Evolutionary conservation across 2,329 filamentous ascomycete species (phyloP).

Genomic region (Dactylonectria estremocensis): DNA sequence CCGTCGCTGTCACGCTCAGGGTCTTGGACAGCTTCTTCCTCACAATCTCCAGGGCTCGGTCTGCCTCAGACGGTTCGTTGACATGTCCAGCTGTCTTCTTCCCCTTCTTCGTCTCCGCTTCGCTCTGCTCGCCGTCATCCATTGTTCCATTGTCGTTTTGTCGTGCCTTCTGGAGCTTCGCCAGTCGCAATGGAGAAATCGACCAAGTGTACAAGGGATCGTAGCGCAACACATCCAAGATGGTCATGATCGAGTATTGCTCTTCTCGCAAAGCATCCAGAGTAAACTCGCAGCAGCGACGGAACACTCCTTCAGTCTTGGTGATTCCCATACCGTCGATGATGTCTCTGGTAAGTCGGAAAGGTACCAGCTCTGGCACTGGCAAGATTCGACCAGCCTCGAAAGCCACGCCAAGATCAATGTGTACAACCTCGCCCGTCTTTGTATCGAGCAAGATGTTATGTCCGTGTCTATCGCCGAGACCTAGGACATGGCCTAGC

Average conservation of each 20-base stretch:
- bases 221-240: conserved; percentile 97
- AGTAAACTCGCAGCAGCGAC: conserved; percentile 98
- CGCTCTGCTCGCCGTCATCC: conserved; percentile 56
- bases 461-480: conserved; percentile 95
- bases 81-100: conserved; percentile 55
- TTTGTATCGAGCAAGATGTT: conserved; percentile 94
- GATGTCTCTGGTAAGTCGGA: conserved; percentile 93
- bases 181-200: conserved; percentile 78
- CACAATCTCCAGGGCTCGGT: conserved; percentile 91
- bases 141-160: conserved; percentile 61
- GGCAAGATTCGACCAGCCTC: conserved; percentile 96
- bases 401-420: conserved; percentile 96
- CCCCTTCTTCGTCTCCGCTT: conserved; percentile 59
- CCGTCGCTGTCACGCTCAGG: conserved; percentile 92
- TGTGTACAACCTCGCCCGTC: conserved; percentile 95
- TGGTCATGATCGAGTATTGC: conserved; percentile 97
- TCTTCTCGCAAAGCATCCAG: conserved; percentile 96
- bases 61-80: conserved; percentile 82
- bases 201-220: conserved; percentile 98
- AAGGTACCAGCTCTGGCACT: conserved; percentile 95
- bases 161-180: conserved; percentile 75
- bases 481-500: conserved; percentile 90
- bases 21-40: conserved; percentile 97
- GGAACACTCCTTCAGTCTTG: conserved; percentile 95
- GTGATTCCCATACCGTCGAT: conserved; percentile 98